Base-by-base conservation (phyloP, 2,329 filamentous ascomycete genomes). In the Camillea tinctor region DNA sequence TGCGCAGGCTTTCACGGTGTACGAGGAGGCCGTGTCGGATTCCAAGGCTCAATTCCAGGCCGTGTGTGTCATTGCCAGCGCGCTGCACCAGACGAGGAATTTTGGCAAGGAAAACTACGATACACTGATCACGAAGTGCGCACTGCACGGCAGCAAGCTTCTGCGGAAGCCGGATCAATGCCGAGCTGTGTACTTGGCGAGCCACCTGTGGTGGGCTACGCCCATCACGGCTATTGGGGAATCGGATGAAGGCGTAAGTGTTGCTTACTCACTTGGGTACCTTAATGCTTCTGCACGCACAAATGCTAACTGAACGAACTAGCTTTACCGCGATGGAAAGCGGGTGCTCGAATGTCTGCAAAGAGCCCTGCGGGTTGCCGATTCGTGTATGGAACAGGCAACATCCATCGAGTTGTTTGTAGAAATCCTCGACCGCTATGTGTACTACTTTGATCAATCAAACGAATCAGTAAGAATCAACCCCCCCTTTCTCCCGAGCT, bases 381-480 rank as follows among this genome's bases (percentile, higher is more conserved):
- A 99, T 76, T 96, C 95, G 6, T 99, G 95, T 79, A 99, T 99
- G 95, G 96, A 99, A 76, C 95, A 93, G 7, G 92, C 93, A 6
- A 93, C 97, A 3, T 97, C 93, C 2, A 95, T 99, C 52, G 96
- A 99, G 77, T 84, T 99, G 54, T 99, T 99, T 77, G 94, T 99
- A 59, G 95, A 99, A 79, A 99, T 99, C 64, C 80, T 99, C 58
- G 97, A 99, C 76, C 88, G 95, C 76, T 99, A 99, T 74, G 93
- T 98, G 56, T 99, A 99, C 77, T 99, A 98, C 80, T 99, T 97
- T 79, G 95, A 99, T 76, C 94, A 99, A 76, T 92, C 97, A 74
- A 99, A 99, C 76, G 95, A 99, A 78, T 93, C 93, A 66, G 95
- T 86, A 74, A 72, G 83, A 72, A 1, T 6, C 24, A 19, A n/a